Conservation (phyloP, 306 rosid genomes). For the Cucumis cinereus region DNA sequence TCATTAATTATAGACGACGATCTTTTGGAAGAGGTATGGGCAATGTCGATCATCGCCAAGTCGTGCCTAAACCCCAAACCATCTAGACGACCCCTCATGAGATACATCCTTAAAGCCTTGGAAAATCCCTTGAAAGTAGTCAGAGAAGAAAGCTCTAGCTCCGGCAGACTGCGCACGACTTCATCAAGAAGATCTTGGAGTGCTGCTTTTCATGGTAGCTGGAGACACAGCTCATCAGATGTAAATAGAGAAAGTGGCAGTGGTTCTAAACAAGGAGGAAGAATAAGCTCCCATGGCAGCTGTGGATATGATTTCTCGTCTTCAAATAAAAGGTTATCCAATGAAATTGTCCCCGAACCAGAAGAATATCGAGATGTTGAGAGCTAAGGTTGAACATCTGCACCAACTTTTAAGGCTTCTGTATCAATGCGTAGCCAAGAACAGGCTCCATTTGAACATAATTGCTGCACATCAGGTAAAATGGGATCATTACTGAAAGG, state of each 20-base stretch:
- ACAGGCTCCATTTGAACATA: background rate
- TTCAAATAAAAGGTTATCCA: conserved; percentile 66
- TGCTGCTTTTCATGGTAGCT: conserved; percentile 69
- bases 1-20: conserved; percentile 77
- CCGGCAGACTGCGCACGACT: conserved; percentile 58
- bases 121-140: conserved; percentile 89
- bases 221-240: conserved; percentile 83
- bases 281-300: conserved; percentile 61
- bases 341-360: conserved; percentile 89
- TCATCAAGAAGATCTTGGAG: conserved; percentile 90
- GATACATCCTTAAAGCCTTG: conserved; percentile 71
- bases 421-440: background rate
- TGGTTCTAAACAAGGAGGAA: conserved; percentile 50
- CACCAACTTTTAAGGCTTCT: background rate
- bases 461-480: background rate
- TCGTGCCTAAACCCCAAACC: conserved; percentile 84
- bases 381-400: conserved; percentile 21
- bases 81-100: conserved; percentile 82
- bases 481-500: background rate
- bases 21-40: conserved; percentile 90
- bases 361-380: conserved; percentile 43
- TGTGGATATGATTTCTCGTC: conserved; percentile 60
- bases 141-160: conserved; percentile 68
- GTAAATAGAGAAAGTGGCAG: conserved; percentile 30
- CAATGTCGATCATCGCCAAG: conserved; percentile 82